These are phyloP conservation scores for Larix kaempferi DNA, from an alignment of 75 land plant species.

Conservation along the genomic window DNA sequence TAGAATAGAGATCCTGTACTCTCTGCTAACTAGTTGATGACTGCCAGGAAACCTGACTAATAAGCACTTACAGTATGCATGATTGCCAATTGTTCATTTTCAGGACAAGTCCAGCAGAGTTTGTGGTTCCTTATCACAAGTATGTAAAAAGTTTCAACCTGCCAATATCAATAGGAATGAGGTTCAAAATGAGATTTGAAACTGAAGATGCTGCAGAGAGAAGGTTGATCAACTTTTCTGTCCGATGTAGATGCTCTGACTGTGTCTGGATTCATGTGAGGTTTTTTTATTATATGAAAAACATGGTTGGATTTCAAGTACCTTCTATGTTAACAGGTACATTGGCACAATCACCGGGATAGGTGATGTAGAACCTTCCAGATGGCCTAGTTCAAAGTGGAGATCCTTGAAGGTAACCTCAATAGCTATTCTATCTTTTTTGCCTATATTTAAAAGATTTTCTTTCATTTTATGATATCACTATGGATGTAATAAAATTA, in stretches of 20 bases:
- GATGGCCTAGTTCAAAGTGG: conserved; percentile 72
- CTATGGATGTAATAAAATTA: background rate
- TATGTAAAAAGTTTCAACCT: conserved; percentile 43
- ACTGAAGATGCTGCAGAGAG: conserved; percentile 62
- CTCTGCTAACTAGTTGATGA: background rate
- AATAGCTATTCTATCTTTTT: background rate
- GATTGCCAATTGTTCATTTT: background rate
- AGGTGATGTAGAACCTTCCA: conserved; percentile 60
- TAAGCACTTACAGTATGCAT: background rate
- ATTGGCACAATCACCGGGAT: conserved; percentile 71
- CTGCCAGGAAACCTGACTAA: background rate
- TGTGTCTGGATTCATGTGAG: background rate
- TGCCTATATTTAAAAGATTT: background rate
- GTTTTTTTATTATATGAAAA: background rate
- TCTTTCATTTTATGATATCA: background rate
- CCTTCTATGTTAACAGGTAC: conserved; percentile 28
- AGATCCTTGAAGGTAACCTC: conserved; percentile 24
- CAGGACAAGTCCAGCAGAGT: conserved; percentile 86
- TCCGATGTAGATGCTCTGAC: background rate
- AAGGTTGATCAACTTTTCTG: conserved; percentile 21
- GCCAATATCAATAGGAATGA: conserved; percentile 53
- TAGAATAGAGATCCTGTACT: background rate
- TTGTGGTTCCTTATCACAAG: conserved; percentile 73
- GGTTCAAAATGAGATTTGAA: conserved; percentile 88
- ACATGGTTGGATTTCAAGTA: background rate